Evolutionary conservation across 78 protist species (phyloP).

Genomic region (Creolimax fragrantissima): DNA sequence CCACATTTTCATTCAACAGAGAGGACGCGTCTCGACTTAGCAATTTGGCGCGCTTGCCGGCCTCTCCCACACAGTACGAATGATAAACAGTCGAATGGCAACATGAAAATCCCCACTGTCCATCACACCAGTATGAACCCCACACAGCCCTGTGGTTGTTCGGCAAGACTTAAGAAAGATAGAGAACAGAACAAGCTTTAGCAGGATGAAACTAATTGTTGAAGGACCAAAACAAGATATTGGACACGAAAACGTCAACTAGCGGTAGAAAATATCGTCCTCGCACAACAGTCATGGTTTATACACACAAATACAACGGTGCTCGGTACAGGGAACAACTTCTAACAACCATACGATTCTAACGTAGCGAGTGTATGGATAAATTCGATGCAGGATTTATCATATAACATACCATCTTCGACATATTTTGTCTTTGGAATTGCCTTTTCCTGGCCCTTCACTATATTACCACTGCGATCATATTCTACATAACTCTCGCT

Average conservation of each 20-base stretch:
- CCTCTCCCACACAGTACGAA: conserved; percentile 79
- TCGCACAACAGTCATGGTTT: no score
- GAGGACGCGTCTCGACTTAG: background rate
- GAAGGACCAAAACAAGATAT: background rate
- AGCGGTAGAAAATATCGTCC: no score
- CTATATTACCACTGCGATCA: conserved; percentile 53
- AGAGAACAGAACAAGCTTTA: background rate
- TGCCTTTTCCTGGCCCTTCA: conserved; percentile 56
- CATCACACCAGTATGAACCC: conserved; percentile 84
- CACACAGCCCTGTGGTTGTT: conserved; percentile 84
- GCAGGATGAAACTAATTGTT: background rate
- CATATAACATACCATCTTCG: conserved; percentile 59
- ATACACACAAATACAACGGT: no score
- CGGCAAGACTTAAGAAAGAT: background rate
- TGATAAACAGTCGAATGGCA: conserved; percentile 56
- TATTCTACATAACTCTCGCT: conserved; percentile 88
- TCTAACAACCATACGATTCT: no score
- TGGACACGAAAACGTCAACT: no score
- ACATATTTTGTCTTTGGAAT: conserved; percentile 49
- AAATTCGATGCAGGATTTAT: no score
- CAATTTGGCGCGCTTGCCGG: conserved; percentile 33
- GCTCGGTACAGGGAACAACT: no score
- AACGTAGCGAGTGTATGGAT: background rate
- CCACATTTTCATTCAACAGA: background rate
- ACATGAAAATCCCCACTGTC: conserved; percentile 87